Base-by-base conservation (phyloP, 202 grass and related monocot genomes). In the Zoysia matrella region DNA sequence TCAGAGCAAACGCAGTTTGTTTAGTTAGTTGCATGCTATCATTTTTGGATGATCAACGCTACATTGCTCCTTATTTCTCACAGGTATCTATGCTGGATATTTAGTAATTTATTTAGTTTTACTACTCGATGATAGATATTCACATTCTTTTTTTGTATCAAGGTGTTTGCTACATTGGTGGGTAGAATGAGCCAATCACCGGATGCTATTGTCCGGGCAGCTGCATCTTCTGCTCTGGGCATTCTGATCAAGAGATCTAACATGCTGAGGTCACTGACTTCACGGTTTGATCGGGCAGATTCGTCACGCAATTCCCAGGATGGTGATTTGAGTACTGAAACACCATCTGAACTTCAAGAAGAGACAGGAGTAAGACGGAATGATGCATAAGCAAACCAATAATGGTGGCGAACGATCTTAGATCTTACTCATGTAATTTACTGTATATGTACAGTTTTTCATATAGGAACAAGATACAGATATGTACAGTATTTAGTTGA, bases 1-100 rank as follows among this genome's bases (percentile, higher is more conserved):
- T 98, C 79, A 86, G 92, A 88, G 95, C 92, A 78, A 98, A 98
- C 58, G 95, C 95, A 62, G 80, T 98, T 86, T 95, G 93, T 85
- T 91, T 98, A 56, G 91, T 94, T 30, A 90, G 92, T 80, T 93
- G 85, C 80, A 80, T 98, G 88, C 76, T 98, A 67, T 89, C 95
- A 48, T 90, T 93, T 82, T 84, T 92, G 51, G 92, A 95, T 47
- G 95, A 95, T 77, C 95, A 98, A 62, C 95, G 90, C 30, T 93
- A 91, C 61, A 88, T 91, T 3, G 84, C 95, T 83, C 92, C 95
- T 78, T 98, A 93, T 83, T 98, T 89, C 78, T 95, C 92, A 52
- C 95, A 98, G 95, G 95, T 98, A 86, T 82, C 39, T 74, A 69
- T 55, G 43, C 81, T 68, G 8, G 16, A 58, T 70, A 4, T 75